phyloP scores from a whole-genome alignment of 1,284 basidiomycete species.

The Tilletia horrida region DNA sequence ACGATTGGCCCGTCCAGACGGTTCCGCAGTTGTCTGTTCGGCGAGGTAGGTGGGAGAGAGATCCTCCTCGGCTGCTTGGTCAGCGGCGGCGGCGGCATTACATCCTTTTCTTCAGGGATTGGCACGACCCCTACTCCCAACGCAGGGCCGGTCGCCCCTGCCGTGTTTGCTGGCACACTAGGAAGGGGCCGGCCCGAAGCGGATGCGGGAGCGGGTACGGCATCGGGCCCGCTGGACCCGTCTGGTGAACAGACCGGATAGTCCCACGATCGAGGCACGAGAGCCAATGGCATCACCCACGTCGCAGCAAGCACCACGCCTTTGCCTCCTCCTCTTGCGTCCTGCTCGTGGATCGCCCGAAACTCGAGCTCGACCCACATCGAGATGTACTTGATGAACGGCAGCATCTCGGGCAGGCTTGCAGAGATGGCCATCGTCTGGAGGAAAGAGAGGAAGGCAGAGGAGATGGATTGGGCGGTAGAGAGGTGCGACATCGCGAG shows the following conservation, averaged over 20 bases:
- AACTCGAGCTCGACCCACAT: constrained; percentile 48
- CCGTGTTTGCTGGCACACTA: too few relatives aligned
- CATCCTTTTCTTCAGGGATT: neutral
- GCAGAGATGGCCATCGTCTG: constrained; percentile 44
- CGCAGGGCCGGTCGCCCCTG: neutral
- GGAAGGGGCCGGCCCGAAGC: too few relatives aligned
- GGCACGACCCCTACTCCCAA: neutral
- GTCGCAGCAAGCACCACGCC: constrained; percentile 44
- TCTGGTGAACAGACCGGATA: neutral
- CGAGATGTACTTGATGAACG: constrained; percentile 47
- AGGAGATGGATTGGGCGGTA: constrained; percentile 44
- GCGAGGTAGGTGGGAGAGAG: neutral
- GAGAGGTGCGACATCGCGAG: constrained; percentile 41
- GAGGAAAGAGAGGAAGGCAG: constrained; percentile 41
- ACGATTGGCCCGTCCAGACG: neutral
- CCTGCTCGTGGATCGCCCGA: constrained; percentile 40
- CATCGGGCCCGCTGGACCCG: too few relatives aligned
- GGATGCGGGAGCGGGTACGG: too few relatives aligned
- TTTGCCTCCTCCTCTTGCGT: constrained; percentile 29
- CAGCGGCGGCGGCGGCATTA: neutral
- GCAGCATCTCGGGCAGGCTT: constrained; percentile 45
- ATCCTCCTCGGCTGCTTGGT: neutral
- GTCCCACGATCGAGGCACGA: constrained; percentile 37
- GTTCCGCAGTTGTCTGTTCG: neutral
- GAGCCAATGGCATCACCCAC: constrained; percentile 42